Evolutionary conservation across 2,329 filamentous ascomycete genomes (phyloP).

Genomic region (Phyllosticta capitalensis): DNA sequence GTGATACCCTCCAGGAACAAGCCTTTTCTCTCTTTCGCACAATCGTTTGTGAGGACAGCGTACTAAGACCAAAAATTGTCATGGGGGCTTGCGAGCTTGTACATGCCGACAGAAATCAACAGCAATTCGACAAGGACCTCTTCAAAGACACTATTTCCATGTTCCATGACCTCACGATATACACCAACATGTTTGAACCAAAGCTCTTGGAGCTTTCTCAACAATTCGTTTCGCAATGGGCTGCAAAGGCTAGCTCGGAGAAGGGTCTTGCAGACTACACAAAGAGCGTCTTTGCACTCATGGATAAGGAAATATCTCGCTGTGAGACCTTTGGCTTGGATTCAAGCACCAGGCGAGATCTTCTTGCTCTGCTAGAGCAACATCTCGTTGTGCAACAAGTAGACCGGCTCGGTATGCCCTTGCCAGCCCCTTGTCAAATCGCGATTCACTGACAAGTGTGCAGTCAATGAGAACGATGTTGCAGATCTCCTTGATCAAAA

Average conservation of each 20-base stretch:
- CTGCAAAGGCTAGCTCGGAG: conserved; percentile 52
- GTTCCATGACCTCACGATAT: conserved; percentile 76
- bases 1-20: conserved; percentile 73
- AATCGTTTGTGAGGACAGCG: conserved; percentile 44
- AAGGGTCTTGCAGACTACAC: conserved; percentile 67
- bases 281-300: conserved; percentile 55
- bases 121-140: conserved; percentile 47
- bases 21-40: conserved; percentile 65
- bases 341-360: conserved; percentile 66
- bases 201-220: conserved; percentile 59
- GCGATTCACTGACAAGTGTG: neutral
- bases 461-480: conserved; percentile 59
- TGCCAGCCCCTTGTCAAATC: neutral
- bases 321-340: conserved; percentile 78
- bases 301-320: conserved; percentile 61
- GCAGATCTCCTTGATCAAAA: conserved; percentile 62
- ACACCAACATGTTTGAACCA: conserved; percentile 70
- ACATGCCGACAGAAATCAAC: conserved; percentile 54
- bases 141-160: conserved; percentile 70
- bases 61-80: conserved; percentile 46
- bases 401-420: conserved; percentile 26
- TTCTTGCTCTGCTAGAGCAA: conserved; percentile 64
- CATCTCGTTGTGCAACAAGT: conserved; percentile 62
- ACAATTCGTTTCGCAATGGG: conserved; percentile 60
- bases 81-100: conserved; percentile 70